Base-by-base conservation (phyloP, 2,329 filamentous ascomycete species). In the Botrytis porri region DNA sequence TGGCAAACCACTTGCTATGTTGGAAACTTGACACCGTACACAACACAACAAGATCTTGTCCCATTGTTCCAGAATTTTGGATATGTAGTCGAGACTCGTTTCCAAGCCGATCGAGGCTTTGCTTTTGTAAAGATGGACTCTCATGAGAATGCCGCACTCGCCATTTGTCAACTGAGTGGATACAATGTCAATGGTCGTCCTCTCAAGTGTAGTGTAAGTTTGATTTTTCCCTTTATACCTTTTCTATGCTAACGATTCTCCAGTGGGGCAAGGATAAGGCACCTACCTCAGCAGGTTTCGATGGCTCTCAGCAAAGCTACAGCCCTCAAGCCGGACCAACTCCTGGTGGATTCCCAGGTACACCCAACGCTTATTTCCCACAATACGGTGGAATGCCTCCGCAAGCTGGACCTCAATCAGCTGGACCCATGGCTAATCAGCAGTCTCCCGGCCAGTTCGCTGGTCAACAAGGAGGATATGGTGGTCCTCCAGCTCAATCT, bases 1-100 rank as follows among this genome's bases (percentile, higher is more conserved):
- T 99, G 96, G 96, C 96, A 99, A 87, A 98, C 96, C 2, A 99
- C 96, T 69, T 95, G 93, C 87, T 99, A 99, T 78, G 96, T 99
- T 62, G 96, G 96, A 77, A 99, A 99, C 81, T 85, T 99, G 77
- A 99, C 96, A 6, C 96, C 96, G 1, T 99, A 99, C 85, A 99
- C 96, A 32, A 96, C 95, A 5, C 95, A 97, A 81, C 95, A 94
- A 80, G 96, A 99, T 79, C 90, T 99, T 45, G 93, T 99, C n/a
- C 96, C 96, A 8, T 87, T 99, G 54, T 99, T 99, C 87, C 94
- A 97, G 83, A 98, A 98, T 85, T 99, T 98, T 81, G 96, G 96
- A 73, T 98, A 94, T 80, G 96, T 99, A 62, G 93, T 97, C 69
- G 96, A 99, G 84, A 98, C 95, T 69, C 93, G 96, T 74, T 97